A percentile compares a stretch with the other conserved stretches of the same genome.
Evolutionary conservation across 441 rosid species (phyloP).

Genomic region (Iberis amara): DNA sequence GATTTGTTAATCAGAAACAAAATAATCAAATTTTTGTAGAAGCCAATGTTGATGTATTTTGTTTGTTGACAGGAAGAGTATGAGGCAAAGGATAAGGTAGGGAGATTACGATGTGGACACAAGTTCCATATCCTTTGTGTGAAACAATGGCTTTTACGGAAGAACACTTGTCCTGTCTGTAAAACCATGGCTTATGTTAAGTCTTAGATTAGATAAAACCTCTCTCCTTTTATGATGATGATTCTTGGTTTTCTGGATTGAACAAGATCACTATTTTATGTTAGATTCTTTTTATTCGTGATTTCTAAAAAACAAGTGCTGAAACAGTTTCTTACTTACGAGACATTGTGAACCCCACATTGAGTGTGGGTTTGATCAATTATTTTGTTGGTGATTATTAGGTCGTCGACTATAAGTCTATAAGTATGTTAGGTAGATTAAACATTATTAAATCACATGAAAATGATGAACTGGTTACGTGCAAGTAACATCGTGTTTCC

Average conservation of each 20-base stretch:
- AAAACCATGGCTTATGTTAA: constrained; percentile 20
- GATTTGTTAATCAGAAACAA: not conserved
- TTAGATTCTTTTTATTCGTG: constrained; percentile 11
- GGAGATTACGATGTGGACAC: constrained; percentile 70
- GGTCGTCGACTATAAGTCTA: constrained; percentile 24
- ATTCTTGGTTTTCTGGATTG: constrained; percentile 13
- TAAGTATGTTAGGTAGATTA: constrained; percentile 26
- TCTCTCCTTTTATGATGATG: constrained; percentile 6
- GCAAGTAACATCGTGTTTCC: constrained; percentile 23
- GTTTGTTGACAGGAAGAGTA: constrained; percentile 62
- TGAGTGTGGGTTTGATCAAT: constrained; percentile 13
- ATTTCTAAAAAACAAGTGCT: not conserved
- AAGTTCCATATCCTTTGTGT: constrained; percentile 70
- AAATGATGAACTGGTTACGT: constrained; percentile 20
- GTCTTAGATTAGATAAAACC: constrained; percentile 15
- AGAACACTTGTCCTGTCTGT: constrained; percentile 82
- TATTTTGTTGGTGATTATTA: constrained; percentile 21
- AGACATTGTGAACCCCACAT: constrained; percentile 21
- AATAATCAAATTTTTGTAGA: no score
- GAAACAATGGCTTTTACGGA: constrained; percentile 83
- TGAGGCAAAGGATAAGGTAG: constrained; percentile 55
- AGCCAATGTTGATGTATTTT: not conserved
- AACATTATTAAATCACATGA: constrained; percentile 20
- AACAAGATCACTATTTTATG: constrained; percentile 15
- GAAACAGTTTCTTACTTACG: constrained; percentile 4